Conservation (phyloP, 352 stramenopile genomes). For the Pythium periplocum region DNA sequence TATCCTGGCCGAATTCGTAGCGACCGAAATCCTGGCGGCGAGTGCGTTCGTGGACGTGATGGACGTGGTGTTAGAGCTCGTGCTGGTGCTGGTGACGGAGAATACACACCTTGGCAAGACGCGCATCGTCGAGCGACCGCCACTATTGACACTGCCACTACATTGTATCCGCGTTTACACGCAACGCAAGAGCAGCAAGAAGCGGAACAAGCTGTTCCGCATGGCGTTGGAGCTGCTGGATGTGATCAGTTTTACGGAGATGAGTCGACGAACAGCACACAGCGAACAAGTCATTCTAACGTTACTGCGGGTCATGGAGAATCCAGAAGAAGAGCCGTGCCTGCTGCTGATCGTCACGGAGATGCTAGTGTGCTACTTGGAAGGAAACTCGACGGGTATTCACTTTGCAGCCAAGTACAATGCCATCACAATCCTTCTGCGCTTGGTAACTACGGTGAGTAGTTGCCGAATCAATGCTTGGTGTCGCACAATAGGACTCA, state of each 20-base stretch:
- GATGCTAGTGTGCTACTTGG: constrained; percentile 31
- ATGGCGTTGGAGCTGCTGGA: constrained; percentile 39
- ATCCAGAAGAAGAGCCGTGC: constrained; percentile 22
- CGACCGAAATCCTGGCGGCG: no score
- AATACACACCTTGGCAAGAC: constrained; percentile 7
- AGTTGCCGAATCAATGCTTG: constrained; percentile 1
- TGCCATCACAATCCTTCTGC: constrained; percentile 27
- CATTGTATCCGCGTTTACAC: constrained; percentile 9
- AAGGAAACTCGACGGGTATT: constrained; percentile 24
- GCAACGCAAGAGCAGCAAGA: constrained; percentile 22
- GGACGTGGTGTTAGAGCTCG: constrained; percentile 40
- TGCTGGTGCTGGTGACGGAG: constrained; percentile 28
- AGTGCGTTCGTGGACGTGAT: constrained; percentile 10
- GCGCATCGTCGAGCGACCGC: constrained; percentile 4
- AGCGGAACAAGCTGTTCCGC: constrained; percentile 33
- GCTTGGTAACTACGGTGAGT: constrained; percentile 26
- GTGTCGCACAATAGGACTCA: background rate
- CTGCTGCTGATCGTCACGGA: constrained; percentile 35
- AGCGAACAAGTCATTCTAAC: constrained; percentile 7
- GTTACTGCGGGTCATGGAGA: constrained; percentile 28
- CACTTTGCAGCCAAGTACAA: constrained; percentile 24
- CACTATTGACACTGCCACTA: constrained; percentile 25
- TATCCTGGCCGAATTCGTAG: constrained; percentile 20
- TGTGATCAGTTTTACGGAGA: constrained; percentile 16
- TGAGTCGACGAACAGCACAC: constrained; percentile 1